Conservation (phyloP, 371 early-diverging fungal genomes). For the Mucor saturninus region DNA sequence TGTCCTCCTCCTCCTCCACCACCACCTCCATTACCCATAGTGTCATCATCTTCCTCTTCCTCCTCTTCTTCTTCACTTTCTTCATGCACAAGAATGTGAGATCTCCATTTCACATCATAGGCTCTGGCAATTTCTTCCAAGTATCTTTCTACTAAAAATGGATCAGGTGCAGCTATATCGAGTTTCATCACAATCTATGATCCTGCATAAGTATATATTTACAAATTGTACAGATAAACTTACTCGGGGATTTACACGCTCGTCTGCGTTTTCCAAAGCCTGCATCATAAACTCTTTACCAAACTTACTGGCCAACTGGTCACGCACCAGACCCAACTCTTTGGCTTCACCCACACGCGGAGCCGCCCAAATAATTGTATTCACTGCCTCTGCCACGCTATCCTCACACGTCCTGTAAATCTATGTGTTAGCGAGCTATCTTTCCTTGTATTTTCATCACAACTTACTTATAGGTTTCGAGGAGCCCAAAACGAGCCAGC, state of each 20-base stretch:
- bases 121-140: slow-evolving; percentile 87
- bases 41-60: slow-evolving; percentile 9
- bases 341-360: slow-evolving; percentile 80
- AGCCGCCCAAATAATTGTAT: slow-evolving; percentile 90
- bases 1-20: slow-evolving; percentile 11
- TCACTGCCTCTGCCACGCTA: slow-evolving; percentile 84
- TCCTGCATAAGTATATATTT: not conserved
- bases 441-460: too few relatives aligned
- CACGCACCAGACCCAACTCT: slow-evolving; percentile 81
- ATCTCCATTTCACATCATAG: slow-evolving; percentile 78
- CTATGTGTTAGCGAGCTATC: too few relatives aligned
- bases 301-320: slow-evolving; percentile 80
- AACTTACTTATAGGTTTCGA: slow-evolving; percentile 79
- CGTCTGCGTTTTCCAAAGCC: slow-evolving; percentile 77
- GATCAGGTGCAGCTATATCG: slow-evolving; percentile 78
- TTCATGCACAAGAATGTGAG: slow-evolving; percentile 49
- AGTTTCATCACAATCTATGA: slow-evolving; percentile 81
- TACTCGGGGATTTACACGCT: slow-evolving; percentile 80
- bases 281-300: slow-evolving; percentile 82
- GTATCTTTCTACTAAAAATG: slow-evolving; percentile 82
- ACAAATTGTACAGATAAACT: slow-evolving; percentile 5
- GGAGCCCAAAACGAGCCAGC: slow-evolving; percentile 83
- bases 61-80: slow-evolving; percentile 22
- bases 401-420: slow-evolving; percentile 72
- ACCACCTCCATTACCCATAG: slow-evolving; percentile 11